Conservation (phyloP, 2,329 filamentous ascomycete genomes). For the Fusarium albidum region DNA sequence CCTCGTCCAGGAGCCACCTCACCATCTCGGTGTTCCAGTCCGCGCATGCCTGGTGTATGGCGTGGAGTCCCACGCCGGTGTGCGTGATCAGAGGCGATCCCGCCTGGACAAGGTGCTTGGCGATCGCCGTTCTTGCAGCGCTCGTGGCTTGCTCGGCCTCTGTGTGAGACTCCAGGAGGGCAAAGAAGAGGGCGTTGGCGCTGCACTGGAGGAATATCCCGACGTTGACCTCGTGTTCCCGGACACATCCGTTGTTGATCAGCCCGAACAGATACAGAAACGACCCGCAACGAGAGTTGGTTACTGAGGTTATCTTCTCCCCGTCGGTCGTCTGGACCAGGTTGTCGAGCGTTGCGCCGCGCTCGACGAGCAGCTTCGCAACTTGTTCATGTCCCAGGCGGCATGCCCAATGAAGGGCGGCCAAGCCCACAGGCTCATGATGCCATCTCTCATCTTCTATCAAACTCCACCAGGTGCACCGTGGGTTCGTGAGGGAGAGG, state of each 20-base stretch:
- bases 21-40: slow-evolving; percentile 1
- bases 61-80: slow-evolving; percentile 1
- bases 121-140: background rate
- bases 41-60: background rate
- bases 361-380: background rate
- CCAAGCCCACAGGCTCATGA: background rate
- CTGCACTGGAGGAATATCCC: slow-evolving; percentile 1
- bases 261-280: background rate
- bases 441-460: background rate
- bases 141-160: background rate
- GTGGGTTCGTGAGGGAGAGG: too few relatives aligned
- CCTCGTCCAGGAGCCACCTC: background rate
- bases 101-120: background rate
- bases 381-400: slow-evolving; percentile 1
- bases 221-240: background rate
- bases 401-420: slow-evolving; percentile 3
- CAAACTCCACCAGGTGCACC: background rate
- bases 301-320: background rate
- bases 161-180: slow-evolving; percentile 3
- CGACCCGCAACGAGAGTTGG: slow-evolving; percentile 1
- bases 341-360: background rate
- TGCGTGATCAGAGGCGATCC: slow-evolving; percentile 1
- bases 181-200: slow-evolving; percentile 1
- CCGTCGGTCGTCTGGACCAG: background rate
- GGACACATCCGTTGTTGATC: background rate